A percentile compares a stretch with the other conserved stretches of the same genome.
phyloP scores from a whole-genome alignment of 345 rosid species.

The Eucalyptus sp. region DNA sequence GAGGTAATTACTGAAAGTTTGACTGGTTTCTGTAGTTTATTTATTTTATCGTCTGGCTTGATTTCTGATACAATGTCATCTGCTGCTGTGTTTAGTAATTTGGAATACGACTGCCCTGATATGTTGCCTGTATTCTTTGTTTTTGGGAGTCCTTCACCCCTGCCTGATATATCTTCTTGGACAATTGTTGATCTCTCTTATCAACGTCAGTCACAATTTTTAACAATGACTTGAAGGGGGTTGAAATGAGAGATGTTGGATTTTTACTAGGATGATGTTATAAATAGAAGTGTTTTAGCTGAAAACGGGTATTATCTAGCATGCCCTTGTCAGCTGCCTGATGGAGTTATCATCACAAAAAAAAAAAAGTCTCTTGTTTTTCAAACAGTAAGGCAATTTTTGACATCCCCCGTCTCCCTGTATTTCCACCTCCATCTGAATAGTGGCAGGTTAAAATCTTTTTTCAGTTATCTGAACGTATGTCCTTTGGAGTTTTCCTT shows the following conservation, averaged over 20 bases:
- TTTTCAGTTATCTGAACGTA: not conserved
- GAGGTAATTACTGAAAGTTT: slow-evolving; percentile 15
- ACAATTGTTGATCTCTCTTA: not conserved
- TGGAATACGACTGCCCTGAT: not conserved
- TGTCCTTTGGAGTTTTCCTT: not conserved
- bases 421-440: not conserved
- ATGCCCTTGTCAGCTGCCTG: not conserved
- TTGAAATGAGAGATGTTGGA: not conserved
- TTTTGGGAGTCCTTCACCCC: not conserved
- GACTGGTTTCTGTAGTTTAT: not conserved
- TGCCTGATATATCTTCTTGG: not conserved
- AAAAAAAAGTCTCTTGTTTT: not conserved
- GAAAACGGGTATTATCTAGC: not conserved
- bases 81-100: not conserved
- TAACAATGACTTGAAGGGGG: not conserved
- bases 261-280: not conserved
- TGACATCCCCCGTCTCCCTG: not conserved
- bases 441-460: not conserved
- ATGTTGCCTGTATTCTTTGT: not conserved
- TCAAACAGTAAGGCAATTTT: not conserved
- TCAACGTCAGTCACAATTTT: not conserved
- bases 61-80: not conserved
- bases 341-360: not conserved
- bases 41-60: not conserved
- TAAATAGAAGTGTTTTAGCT: not conserved